Conservation (phyloP, 352 stramenopile genomes). For the Thalassiosira pacifica region DNA sequence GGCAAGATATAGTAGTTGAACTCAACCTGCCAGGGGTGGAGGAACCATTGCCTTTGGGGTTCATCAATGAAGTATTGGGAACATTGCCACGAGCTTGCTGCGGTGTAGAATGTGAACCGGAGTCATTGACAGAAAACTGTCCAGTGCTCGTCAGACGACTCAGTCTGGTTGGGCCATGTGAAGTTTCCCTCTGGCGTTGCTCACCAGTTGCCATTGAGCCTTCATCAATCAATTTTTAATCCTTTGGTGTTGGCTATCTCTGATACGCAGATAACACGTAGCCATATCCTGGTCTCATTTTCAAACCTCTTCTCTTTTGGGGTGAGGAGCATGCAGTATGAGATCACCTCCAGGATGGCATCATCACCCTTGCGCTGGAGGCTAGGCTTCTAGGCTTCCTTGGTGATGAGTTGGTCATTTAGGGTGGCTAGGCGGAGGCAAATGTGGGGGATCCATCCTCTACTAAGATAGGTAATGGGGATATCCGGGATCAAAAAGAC, state of each 20-base stretch:
- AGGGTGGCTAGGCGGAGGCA: background rate
- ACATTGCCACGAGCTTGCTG: background rate
- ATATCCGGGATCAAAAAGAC: background rate
- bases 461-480: background rate
- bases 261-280: constrained; percentile 12
- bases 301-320: background rate
- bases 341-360: background rate
- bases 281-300: background rate
- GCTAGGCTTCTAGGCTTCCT: background rate
- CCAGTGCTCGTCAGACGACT: background rate
- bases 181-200: background rate
- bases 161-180: constrained; percentile 7
- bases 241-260: background rate
- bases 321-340: no score
- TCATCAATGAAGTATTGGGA: background rate
- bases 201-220: background rate
- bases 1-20: background rate
- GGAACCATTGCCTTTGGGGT: background rate
- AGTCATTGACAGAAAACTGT: background rate
- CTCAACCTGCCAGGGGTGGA: background rate
- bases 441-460: background rate
- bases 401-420: background rate
- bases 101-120: background rate
- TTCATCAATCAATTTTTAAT: background rate
- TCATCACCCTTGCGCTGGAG: background rate